Percentiles rank a stretch among this genome's conserved stretches.
Conservation (phyloP, 352 stramenopile species). For the Phytophthora pluvialis region DNA sequence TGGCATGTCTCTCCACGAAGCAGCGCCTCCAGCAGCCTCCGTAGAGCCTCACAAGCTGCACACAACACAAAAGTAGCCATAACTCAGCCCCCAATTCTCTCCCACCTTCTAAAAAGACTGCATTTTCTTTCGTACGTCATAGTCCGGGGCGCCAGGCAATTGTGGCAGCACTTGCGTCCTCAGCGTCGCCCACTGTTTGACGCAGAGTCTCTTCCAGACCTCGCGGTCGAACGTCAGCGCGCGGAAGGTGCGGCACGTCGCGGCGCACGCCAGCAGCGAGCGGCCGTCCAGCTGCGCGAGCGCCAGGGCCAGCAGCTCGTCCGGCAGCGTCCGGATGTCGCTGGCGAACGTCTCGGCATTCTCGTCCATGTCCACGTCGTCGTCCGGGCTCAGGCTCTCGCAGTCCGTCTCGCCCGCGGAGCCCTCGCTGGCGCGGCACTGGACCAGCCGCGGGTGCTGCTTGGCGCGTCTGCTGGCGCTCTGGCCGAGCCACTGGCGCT, state of each 20-base stretch:
- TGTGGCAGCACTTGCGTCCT: constrained; percentile 65
- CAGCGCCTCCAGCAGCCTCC: constrained; percentile 76
- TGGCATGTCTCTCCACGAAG: constrained; percentile 59
- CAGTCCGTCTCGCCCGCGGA: constrained; percentile 45
- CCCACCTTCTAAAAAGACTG: background rate
- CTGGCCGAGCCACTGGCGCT: constrained; percentile 50
- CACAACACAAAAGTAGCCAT: constrained; percentile 16
- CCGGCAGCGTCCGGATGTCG: constrained; percentile 50
- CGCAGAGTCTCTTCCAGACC: constrained; percentile 76
- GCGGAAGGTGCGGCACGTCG: constrained; percentile 53
- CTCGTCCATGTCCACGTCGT: constrained; percentile 34
- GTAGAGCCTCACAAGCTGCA: constrained; percentile 76
- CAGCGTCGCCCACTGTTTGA: constrained; percentile 64
- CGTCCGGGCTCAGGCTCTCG: constrained; percentile 25
- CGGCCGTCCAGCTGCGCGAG: constrained; percentile 59
- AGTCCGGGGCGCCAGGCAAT: constrained; percentile 73
- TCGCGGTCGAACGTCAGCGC: constrained; percentile 56
- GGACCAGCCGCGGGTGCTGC: constrained; percentile 38
- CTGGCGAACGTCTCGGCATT: background rate
- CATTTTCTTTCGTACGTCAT: constrained; percentile 60
- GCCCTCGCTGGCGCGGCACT: constrained; percentile 39
- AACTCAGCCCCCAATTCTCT: constrained; percentile 18
- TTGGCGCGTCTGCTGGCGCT: constrained; percentile 13
- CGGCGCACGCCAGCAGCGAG: constrained; percentile 57
- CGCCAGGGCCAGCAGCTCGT: constrained; percentile 58